Evolutionary conservation across 768 basidiomycete genomes (phyloP).

Genomic region (Tulasnella sp.): DNA sequence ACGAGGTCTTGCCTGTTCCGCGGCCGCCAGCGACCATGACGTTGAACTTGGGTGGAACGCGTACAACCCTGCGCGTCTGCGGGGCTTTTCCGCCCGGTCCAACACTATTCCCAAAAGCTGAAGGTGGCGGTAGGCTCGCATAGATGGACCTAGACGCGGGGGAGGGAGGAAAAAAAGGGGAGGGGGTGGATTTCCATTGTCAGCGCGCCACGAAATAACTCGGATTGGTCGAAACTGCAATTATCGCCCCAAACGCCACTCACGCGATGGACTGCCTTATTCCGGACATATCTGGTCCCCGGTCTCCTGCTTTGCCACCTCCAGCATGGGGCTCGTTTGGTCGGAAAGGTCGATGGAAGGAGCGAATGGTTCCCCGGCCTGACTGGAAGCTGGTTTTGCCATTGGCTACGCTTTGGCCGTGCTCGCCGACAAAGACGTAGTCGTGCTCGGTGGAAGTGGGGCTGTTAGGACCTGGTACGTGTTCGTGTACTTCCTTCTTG

Average conservation of each 20-base stretch:
- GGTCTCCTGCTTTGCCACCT: background rate
- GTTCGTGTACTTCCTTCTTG: conserved; percentile 10
- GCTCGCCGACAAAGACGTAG: background rate
- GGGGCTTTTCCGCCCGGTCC: background rate
- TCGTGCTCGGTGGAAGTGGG: background rate
- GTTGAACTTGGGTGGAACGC: conserved; percentile 75
- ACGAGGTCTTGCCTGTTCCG: conserved; percentile 80
- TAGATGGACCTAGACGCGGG: conserved; percentile 43
- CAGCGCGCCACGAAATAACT: background rate
- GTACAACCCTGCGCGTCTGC: conserved; percentile 58
- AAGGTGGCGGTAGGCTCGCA: conserved; percentile 42
- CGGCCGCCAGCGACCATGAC: conserved; percentile 41
- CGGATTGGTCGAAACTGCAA: background rate
- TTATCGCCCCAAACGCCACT: background rate
- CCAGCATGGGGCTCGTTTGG: background rate
- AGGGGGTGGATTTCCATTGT: background rate
- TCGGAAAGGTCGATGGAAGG: background rate
- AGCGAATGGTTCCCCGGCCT: background rate
- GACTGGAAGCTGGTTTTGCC: conserved; percentile 7
- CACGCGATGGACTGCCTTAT: conserved; percentile 12
- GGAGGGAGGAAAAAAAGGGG: background rate
- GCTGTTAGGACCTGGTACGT: background rate
- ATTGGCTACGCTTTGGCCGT: conserved; percentile 5
- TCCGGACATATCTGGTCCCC: background rate
- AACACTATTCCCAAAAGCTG: conserved; percentile 38